Conservation (phyloP, 2,329 filamentous ascomycete genomes). For the Ceratocystis variospora region DNA sequence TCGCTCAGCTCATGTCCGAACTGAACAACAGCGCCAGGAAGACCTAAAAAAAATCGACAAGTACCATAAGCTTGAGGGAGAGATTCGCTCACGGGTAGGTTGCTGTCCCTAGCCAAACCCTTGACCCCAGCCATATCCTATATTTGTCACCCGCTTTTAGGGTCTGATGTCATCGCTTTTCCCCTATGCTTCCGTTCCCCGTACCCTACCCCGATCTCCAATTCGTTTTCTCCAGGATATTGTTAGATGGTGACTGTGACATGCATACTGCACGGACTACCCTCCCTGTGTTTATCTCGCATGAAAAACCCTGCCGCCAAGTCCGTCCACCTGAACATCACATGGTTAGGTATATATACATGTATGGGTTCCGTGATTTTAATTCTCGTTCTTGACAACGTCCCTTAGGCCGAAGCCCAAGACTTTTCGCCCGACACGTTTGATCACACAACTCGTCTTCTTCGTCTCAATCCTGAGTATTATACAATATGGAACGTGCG, state of each 20-base stretch:
- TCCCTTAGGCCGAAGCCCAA: conserved; percentile 28
- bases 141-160: not conserved
- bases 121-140: not conserved
- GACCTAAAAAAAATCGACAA: conserved; percentile 62
- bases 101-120: not conserved
- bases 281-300: not conserved
- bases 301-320: not conserved
- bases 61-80: conserved; percentile 57
- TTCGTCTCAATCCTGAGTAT: conserved; percentile 71
- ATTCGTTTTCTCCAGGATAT: not conserved
- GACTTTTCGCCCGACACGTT: conserved; percentile 45
- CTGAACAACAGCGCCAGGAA: conserved; percentile 55
- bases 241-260: not conserved
- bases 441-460: conserved; percentile 55
- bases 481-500: conserved; percentile 87
- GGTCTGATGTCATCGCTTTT: conserved; percentile 1
- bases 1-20: conserved; percentile 47
- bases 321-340: not conserved
- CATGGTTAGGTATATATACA: not conserved
- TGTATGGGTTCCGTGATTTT: conserved; percentile 5
- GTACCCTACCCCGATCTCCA: not conserved
- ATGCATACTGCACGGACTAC: conserved; percentile 5
- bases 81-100: conserved; percentile 51
- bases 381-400: not conserved
- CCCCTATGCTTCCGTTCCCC: not conserved